phyloP scores from a whole-genome alignment of 495 filamentous ascomycete species.

The Hypoxylon crocopeplum region DNA sequence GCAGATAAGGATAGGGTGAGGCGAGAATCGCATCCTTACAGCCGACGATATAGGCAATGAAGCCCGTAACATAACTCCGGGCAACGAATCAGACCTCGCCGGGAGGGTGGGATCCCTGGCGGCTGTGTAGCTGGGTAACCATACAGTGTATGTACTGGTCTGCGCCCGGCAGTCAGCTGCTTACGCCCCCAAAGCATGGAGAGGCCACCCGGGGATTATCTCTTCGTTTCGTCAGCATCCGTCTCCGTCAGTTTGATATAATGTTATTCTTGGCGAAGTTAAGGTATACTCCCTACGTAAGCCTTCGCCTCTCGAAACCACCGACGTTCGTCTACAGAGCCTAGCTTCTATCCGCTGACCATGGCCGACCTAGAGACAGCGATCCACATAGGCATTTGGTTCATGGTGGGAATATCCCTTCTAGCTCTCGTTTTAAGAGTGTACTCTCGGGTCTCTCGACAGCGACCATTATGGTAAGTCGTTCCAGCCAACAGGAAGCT shows the following conservation, averaged over 20 bases:
- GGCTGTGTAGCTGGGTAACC: background rate
- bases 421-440: slow-evolving; percentile 5
- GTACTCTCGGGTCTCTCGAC: slow-evolving; percentile 14
- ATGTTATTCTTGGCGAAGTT: no score
- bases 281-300: no score
- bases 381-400: slow-evolving; percentile 17
- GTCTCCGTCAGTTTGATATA: no score
- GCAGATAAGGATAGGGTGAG: no score
- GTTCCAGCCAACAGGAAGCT: background rate
- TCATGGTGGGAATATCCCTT: slow-evolving; percentile 14
- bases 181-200: slow-evolving; percentile 3
- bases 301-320: no score
- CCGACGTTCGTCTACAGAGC: no score
- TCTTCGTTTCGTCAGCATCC: background rate
- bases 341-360: background rate
- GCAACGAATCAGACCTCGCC: no score
- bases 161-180: background rate
- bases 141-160: background rate
- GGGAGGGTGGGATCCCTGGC: no score
- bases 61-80: no score
- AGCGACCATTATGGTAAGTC: slow-evolving; percentile 12
- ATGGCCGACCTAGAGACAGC: slow-evolving; percentile 11
- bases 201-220: background rate
- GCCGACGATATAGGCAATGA: no score
- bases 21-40: no score